These are phyloP conservation scores for Sclerotinia nivalis DNA, from an alignment of 2,329 filamentous ascomycete genomes.

Conservation along the genomic window DNA sequence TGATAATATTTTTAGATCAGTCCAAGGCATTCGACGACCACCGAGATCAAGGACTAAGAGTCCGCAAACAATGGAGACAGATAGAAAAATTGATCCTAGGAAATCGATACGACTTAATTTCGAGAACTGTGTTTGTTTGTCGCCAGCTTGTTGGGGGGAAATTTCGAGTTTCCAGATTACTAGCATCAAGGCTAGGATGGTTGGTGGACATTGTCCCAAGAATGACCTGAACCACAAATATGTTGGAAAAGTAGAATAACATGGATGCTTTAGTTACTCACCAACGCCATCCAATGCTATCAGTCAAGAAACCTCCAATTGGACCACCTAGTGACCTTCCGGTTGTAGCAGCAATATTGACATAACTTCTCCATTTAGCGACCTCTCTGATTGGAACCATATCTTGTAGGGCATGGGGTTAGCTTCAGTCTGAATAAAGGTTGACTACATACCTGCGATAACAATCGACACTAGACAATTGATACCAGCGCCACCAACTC, in stretches of 20 bases:
- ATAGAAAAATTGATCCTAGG: slow-evolving; percentile 52
- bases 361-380: slow-evolving; percentile 54
- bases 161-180: slow-evolving; percentile 32
- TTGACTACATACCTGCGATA: slow-evolving; percentile 48
- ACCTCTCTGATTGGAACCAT: slow-evolving; percentile 54
- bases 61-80: slow-evolving; percentile 46
- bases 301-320: slow-evolving; percentile 58
- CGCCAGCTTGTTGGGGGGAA: slow-evolving; percentile 26
- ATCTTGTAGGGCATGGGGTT: slow-evolving; percentile 41
- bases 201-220: slow-evolving; percentile 57
- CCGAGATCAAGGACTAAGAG: slow-evolving; percentile 52
- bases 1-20: slow-evolving; percentile 38
- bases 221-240: slow-evolving; percentile 48
- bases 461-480: slow-evolving; percentile 52
- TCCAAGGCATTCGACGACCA: slow-evolving; percentile 47
- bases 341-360: slow-evolving; percentile 54
- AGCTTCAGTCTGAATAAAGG: background rate
- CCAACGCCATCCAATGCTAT: slow-evolving; percentile 67
- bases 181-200: slow-evolving; percentile 51
- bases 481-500: slow-evolving; percentile 54
- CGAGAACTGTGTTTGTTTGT: slow-evolving; percentile 24
- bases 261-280: slow-evolving; percentile 36
- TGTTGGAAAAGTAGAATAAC: background rate
- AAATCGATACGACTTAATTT: slow-evolving; percentile 56
- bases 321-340: slow-evolving; percentile 55